A percentile compares a stretch with the other conserved stretches of the same genome.
phyloP scores from a whole-genome alignment of 352 stramenopile species.

The Globisporangium paroecandrum region DNA sequence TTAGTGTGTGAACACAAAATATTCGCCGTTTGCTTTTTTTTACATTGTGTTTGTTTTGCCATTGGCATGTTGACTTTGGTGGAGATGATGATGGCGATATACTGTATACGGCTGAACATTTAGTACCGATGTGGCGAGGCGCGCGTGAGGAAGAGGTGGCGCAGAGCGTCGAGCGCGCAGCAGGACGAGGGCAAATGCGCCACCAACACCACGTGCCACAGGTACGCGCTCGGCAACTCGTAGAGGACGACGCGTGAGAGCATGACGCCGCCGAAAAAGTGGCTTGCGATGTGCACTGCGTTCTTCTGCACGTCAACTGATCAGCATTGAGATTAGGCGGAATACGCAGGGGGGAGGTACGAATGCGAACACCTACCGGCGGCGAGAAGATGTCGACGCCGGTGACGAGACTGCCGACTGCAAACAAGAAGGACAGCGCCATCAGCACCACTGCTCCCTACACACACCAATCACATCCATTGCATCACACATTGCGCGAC shows the following conservation, averaged over 20 bases:
- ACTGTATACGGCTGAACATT: not conserved
- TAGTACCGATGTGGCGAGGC: conserved; percentile 22
- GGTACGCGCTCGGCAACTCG: conserved; percentile 31
- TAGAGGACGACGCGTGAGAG: conserved; percentile 50
- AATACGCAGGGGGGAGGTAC: not conserved
- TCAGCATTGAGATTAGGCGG: not conserved
- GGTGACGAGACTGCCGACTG: conserved; percentile 30
- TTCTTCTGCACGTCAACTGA: conserved; percentile 34
- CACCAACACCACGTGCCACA: conserved; percentile 50
- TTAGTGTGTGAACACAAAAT: conserved; percentile 14
- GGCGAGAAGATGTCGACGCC: conserved; percentile 52
- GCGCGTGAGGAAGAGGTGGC: conserved; percentile 30
- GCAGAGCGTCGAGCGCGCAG: conserved; percentile 29
- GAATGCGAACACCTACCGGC: conserved; percentile 23
- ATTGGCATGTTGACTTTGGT: not conserved
- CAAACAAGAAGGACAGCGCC: conserved; percentile 42
- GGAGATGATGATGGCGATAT: too few relatives aligned
- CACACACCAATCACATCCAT: not conserved
- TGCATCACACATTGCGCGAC: not conserved
- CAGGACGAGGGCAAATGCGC: conserved; percentile 28
- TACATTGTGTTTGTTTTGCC: conserved; percentile 20
- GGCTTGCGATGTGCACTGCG: conserved; percentile 43
- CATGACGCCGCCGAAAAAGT: conserved; percentile 65
- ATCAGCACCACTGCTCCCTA: conserved; percentile 29
- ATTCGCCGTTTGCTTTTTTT: conserved; percentile 14